Percentiles rank a stretch among this genome's conserved stretches.
Conservation (phyloP, 805 yeast species). For the Candida tibetensis region DNA sequence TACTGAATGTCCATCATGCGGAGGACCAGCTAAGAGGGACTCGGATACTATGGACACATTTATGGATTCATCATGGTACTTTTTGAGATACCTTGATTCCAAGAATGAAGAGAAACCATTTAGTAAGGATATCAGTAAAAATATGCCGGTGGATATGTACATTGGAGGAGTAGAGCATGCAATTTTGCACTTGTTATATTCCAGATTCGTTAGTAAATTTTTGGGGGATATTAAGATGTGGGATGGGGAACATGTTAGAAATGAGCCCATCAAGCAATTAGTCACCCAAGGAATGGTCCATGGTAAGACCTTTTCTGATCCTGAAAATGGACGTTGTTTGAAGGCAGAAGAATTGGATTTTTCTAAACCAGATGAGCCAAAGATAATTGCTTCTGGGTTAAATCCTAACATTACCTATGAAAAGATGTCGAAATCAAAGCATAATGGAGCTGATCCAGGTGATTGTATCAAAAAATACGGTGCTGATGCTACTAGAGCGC, state of each 20-base stretch:
- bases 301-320: slow-evolving; percentile 77
- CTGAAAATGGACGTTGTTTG: slow-evolving; percentile 68
- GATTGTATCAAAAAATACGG: slow-evolving; percentile 75
- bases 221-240: slow-evolving; percentile 64
- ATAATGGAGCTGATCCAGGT: slow-evolving; percentile 90
- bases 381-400: slow-evolving; percentile 48
- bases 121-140: slow-evolving; percentile 44
- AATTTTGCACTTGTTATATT: slow-evolving; percentile 81
- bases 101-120: slow-evolving; percentile 59
- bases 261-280: slow-evolving; percentile 79
- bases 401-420: slow-evolving; percentile 63
- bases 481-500: slow-evolving; percentile 93
- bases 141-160: slow-evolving; percentile 85
- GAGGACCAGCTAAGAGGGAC: slow-evolving; percentile 71
- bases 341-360: slow-evolving; percentile 71
- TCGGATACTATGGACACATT: slow-evolving; percentile 99
- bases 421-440: slow-evolving; percentile 96
- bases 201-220: slow-evolving; percentile 84
- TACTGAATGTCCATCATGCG: slow-evolving; percentile 80
- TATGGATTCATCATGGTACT: slow-evolving; percentile 98
- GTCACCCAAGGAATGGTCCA: slow-evolving; percentile 99
- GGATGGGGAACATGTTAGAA: slow-evolving; percentile 54
- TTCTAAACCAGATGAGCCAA: slow-evolving; percentile 39
- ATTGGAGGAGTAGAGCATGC: slow-evolving; percentile 98
- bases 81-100: slow-evolving; percentile 78